These are phyloP conservation scores for Diaporthe citri DNA, from an alignment of 2,329 filamentous ascomycete species.

Conservation along the genomic window DNA sequence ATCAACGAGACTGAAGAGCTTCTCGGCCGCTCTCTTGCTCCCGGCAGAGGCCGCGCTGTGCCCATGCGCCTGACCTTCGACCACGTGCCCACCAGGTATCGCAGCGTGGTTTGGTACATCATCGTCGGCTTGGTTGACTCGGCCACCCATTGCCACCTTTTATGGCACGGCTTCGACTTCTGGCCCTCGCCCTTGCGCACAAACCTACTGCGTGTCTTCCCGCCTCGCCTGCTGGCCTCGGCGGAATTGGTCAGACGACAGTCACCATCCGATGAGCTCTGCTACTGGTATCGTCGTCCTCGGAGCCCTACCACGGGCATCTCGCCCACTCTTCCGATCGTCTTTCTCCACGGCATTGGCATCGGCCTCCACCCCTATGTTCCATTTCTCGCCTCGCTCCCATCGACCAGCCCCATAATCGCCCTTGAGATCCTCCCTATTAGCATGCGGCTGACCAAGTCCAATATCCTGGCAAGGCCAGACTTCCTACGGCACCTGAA, in stretches of 20 bases:
- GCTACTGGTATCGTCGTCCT: conserved; percentile 39
- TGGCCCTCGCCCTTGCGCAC: conserved; percentile 56
- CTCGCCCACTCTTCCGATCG: conserved; percentile 36
- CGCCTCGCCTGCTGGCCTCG: conserved; percentile 64
- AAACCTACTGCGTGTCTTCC: conserved; percentile 59
- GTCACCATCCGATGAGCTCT: conserved; percentile 38
- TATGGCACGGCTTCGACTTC: conserved; percentile 64
- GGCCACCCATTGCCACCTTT: conserved; percentile 59
- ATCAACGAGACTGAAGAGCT: conserved; percentile 66
- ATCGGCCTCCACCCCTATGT: conserved; percentile 41
- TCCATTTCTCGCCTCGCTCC: conserved; percentile 36
- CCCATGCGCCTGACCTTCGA: conserved; percentile 76
- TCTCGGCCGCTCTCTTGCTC: conserved; percentile 62
- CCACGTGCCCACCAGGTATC: conserved; percentile 69
- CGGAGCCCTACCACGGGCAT: not conserved
- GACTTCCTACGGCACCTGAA: conserved; percentile 69
- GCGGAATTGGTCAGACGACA: not conserved
- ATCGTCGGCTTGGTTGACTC: conserved; percentile 69
- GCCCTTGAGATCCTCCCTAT: conserved; percentile 42
- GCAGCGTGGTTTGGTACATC: conserved; percentile 74
- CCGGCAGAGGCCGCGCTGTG: conserved; percentile 68
- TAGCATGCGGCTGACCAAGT: conserved; percentile 40
- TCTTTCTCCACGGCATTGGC: conserved; percentile 42
- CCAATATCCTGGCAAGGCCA: conserved; percentile 60
- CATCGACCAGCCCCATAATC: conserved; percentile 38